Evolutionary conservation across 2,329 filamentous ascomycete genomes (phyloP).

Genomic region (Atkinsonella hypoxylon): DNA sequence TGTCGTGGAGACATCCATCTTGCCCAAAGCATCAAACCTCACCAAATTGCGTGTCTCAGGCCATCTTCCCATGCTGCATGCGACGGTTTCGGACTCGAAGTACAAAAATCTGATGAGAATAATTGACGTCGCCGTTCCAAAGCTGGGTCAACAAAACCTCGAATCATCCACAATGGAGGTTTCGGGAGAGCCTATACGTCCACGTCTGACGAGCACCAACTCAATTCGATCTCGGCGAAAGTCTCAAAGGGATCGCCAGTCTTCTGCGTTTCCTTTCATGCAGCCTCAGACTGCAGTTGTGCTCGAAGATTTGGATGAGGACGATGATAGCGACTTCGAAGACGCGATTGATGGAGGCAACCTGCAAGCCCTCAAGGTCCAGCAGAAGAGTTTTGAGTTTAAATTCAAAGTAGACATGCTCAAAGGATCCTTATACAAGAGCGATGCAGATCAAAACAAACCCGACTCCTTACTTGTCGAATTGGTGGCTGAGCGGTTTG

Average conservation of each 20-base stretch:
- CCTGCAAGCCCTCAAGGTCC: conserved; percentile 54
- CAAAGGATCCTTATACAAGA: conserved; percentile 82
- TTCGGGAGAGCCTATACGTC: conserved; percentile 21
- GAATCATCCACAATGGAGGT: conserved; percentile 16
- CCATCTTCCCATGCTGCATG: conserved; percentile 83
- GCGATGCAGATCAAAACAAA: conserved; percentile 64
- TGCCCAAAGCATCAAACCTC: conserved; percentile 89
- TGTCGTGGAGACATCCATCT: conserved; percentile 85
- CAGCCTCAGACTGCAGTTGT: conserved; percentile 65
- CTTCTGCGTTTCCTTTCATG: conserved; percentile 63
- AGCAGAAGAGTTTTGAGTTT: conserved; percentile 89
- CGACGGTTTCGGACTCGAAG: conserved; percentile 83
- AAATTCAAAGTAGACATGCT: conserved; percentile 92
- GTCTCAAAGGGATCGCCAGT: conserved; percentile 39
- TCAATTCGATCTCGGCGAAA: conserved; percentile 35
- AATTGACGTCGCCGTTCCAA: conserved; percentile 89
- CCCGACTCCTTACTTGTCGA: conserved; percentile 79
- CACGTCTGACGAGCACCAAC: conserved; percentile 32
- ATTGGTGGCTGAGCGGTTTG: conserved; percentile 79
- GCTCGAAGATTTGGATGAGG: conserved; percentile 62
- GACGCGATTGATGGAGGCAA: conserved; percentile 48
- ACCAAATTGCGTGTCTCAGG: conserved; percentile 87
- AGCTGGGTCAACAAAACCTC: conserved; percentile 40
- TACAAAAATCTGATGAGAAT: conserved; percentile 96
- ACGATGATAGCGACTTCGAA: conserved; percentile 54